Base-by-base conservation (phyloP, 352 stramenopile species). In the Phytophthora agathidicida region DNA sequence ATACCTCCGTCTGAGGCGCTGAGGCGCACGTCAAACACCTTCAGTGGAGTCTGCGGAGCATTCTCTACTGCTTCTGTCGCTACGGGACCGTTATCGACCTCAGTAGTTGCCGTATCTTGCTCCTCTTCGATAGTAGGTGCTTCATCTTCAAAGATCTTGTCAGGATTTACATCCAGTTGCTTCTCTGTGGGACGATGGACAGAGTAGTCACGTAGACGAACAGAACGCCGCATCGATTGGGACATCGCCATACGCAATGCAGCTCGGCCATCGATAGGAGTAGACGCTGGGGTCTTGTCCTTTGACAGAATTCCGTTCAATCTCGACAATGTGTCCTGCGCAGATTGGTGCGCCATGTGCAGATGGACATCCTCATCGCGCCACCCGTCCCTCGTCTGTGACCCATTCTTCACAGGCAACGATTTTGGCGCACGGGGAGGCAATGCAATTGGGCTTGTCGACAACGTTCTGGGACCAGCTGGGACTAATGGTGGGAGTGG, bases 1-100 rank as follows among this genome's bases (percentile, higher is more conserved):
- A 94, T 75, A 7, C 86, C 86, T 16, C 86, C 86, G 42, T 94
- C 86, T 3, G 77, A 75, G 2, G 83, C 86, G 43, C 71, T 73
- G 5, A 93, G 68, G 30, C 69, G 44, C 1, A 93, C 81, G 33
- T 88, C 76, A 68, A 81, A 83, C 6, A 75, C 52, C 11, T 75
- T 67, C 17, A 79, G 63, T 1, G 71, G 71, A 20, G 36, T 11
- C 48, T 76, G 45, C 2, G 48, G 14, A 7, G 38, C 19, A 55
- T 41, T 23, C 17, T 19, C 28, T 45, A 14, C 23, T 2, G 9
- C n/a, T 37, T 58, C 45, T 26, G 30, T 37, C 7, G 27, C 27
- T 20, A 16, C 17, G 3, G 30, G 24, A 3, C 1, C 14, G 14
- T 54, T 27, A 22, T 30, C 2, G 44, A 35, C 31, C 17, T 16